Evolutionary conservation across 1,139 yeast species (phyloP).

Genomic region (Candida smagusa): DNA sequence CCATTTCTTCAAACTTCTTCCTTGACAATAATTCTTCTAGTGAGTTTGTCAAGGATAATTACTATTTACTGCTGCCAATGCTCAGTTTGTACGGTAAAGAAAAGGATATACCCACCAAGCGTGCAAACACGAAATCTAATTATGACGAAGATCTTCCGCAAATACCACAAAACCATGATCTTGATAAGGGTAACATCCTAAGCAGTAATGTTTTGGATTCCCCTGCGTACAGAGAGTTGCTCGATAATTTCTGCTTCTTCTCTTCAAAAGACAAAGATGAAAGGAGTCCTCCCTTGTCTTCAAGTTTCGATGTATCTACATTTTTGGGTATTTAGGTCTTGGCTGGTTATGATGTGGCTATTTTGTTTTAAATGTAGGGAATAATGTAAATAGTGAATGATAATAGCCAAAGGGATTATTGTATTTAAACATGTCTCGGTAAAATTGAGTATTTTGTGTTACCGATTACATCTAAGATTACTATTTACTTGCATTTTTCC

Average conservation of each 20-base stretch:
- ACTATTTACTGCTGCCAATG: constrained; percentile 39
- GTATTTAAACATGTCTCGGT: too few species aligned
- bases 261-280: constrained; percentile 11
- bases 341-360: not conserved
- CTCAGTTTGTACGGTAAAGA: constrained; percentile 10
- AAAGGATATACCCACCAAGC: not conserved
- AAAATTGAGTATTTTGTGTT: too few species aligned
- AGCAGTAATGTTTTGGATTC: constrained; percentile 39
- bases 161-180: not conserved
- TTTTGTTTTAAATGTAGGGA: too few species aligned
- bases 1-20: constrained; percentile 6
- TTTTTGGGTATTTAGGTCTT: constrained; percentile 17
- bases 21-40: constrained; percentile 16
- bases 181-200: constrained; percentile 4
- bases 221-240: constrained; percentile 61
- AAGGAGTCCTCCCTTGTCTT: too few species aligned
- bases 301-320: constrained; percentile 21
- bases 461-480: too few species aligned
- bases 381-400: too few species aligned
- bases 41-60: constrained; percentile 37
- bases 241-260: constrained; percentile 72
- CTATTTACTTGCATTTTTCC: too few species aligned
- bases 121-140: not conserved
- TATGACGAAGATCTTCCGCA: too few species aligned
- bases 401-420: too few species aligned